Evolutionary conservation across 768 basidiomycete genomes (phyloP), one percentile per base, ranked within the genome.

Genomic region (Leucosporidium yakuticum): DNA sequence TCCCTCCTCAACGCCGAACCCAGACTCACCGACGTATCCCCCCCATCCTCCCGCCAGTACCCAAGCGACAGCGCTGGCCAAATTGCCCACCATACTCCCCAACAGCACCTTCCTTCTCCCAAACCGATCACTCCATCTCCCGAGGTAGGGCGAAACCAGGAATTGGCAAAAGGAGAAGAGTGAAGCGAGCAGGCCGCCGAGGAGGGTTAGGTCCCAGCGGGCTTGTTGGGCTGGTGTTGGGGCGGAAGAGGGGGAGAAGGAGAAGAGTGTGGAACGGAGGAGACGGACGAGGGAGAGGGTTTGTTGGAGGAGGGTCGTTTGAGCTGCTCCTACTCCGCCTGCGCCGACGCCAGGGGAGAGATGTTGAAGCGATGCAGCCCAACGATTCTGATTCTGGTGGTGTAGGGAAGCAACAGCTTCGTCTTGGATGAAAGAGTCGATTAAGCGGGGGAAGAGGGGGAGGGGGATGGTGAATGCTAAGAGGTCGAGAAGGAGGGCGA

Each of bases 371-470:
- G n/a, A 4, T 5, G 53, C 6, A 11, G 56, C 9, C n/a, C n/a
- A 53, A 19, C 49, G 49, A 3, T 23, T 23, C 29, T 2, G 19
- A 36, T 19, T 20, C 27, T n/a, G n/a, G n/a, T n/a, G 34, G 29
- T 2, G 32, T 8, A 51, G 29, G 17, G 59, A 65, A 63, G 62
- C 34, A 44, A 48, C 32, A 60, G 39, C 56, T 60, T 67, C 65
- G n/a, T 57, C 31, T 39, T 29, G 27, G 7, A 70, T 68, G 61
- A 51, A 78, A 84, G 74, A 71, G 80, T 94, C 88, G 53, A 96
- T 93, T 60, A 98, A 82, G n/a, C 94, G 86, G n/a, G 95, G 95
- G 79, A 97, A 97, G 36, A 97, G 84, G 27, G 95, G 95, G n/a
- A 97, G 83, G 15, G 92, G 93, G 56, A 95, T 89, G 29, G 91